Evolutionary conservation across 192 early-diverging fungal genomes (phyloP), one percentile per base, ranked within the genome.

Genomic region (Coemansia sp.): DNA sequence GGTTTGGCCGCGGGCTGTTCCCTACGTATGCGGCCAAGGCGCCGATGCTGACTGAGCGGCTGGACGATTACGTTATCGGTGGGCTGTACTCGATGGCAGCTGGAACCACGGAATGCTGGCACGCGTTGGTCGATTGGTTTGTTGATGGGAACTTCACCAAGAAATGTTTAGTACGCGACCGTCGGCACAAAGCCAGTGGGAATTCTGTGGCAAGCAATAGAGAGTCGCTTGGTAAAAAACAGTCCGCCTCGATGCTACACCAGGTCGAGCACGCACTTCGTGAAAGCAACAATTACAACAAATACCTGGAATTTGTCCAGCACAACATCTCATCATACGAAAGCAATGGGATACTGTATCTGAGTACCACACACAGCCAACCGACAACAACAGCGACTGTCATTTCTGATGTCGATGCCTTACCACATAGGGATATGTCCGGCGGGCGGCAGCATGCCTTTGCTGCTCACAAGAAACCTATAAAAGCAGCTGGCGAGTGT

Each of bases 21-120:
- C 68, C 70, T 2, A 73, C 67, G 20, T 85, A 74, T 61, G 81
- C 72, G 35, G 55, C 64, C 4, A 61, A 85, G 79, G 84, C 88
- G 9, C 93, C 93, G 1, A 92, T 93, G 68, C 72, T 95, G 58
- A 83, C 86, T 1, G 91, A 93, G 66, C 75, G 91, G 15, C 67
- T 91, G 31, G 82, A 88, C 45, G 70, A 83, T 21, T 94, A 95
- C 51, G 84, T 87, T 64, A 74, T 85, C 45, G 93, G 94, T 21
- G 94, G 91, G 4, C 42, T 84, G 31, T 69, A 58, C 42, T 63
- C 67, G 4, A 80, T 77, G 77, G 69, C 74, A 12, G 61, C 73
- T 10, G 18, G 53, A 6, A 83, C 74, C 16, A 59, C 37, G 25
- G 60, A 66, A 4, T 83, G 71, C 65, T 85, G 81, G 74, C 49